Evolutionary conservation across 1,139 yeast species (phyloP).

Genomic region (Sugiyamaella grinbergsii): DNA sequence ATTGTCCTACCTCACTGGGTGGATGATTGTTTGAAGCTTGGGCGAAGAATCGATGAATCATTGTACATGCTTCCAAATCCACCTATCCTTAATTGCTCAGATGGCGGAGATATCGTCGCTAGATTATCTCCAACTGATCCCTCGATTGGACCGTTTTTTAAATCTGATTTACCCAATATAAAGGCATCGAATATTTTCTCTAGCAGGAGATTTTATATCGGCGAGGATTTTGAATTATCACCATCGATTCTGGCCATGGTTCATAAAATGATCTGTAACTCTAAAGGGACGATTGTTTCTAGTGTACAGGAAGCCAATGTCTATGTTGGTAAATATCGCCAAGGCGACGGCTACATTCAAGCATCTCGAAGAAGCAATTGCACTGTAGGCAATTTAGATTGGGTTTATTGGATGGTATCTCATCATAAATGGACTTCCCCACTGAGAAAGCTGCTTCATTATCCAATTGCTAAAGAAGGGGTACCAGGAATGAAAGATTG

Average conservation of each 20-base stretch:
- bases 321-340: conserved; percentile 66
- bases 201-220: conserved; percentile 39
- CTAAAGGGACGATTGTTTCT: conserved; percentile 48
- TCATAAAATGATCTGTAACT: conserved; percentile 41
- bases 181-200: conserved; percentile 33
- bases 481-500: conserved; percentile 56
- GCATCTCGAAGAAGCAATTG: conserved; percentile 41
- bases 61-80: conserved; percentile 51
- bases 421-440: conserved; percentile 63
- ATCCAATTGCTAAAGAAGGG: conserved; percentile 64
- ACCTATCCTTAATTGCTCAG: conserved; percentile 18
- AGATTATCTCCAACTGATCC: not conserved
- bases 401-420: conserved; percentile 71
- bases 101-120: not conserved
- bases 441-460: conserved; percentile 58
- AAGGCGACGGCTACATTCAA: conserved; percentile 55
- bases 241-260: conserved; percentile 39
- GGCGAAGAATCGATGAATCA: conserved; percentile 54
- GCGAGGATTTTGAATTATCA: conserved; percentile 43
- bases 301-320: conserved; percentile 50
- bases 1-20: conserved; percentile 74
- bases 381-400: conserved; percentile 65
- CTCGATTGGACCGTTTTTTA: conserved; percentile 10
- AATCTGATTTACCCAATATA: not conserved
- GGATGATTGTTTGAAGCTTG: conserved; percentile 63